phyloP scores from a whole-genome alignment of 768 basidiomycete genomes.

The Chalciporus pseudorubinellus region DNA sequence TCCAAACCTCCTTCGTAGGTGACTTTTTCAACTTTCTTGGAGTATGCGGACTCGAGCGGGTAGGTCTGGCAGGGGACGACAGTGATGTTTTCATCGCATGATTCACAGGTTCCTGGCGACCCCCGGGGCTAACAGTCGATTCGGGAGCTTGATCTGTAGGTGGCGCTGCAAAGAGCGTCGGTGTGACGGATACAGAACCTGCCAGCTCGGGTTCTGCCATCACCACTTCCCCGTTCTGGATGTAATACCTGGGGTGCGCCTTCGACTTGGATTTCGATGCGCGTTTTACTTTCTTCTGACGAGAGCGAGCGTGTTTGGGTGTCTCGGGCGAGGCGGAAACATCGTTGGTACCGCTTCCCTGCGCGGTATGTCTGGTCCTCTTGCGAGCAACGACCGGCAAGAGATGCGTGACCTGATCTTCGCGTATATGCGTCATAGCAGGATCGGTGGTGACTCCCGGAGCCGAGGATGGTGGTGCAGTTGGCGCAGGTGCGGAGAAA shows the following conservation, averaged over 20 bases:
- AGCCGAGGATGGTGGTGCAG: neutral
- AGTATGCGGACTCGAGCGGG: neutral
- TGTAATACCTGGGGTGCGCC: neutral
- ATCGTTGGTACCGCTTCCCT: neutral
- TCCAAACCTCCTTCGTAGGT: neutral
- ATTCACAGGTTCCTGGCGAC: neutral
- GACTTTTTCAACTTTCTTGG: neutral
- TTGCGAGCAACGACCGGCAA: neutral
- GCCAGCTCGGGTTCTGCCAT: neutral
- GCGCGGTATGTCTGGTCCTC: neutral
- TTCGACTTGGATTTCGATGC: neutral
- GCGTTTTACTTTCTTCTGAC: neutral
- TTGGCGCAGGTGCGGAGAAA: neutral
- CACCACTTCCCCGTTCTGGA: conserved; percentile 19
- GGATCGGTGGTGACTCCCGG: neutral
- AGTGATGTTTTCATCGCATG: neutral
- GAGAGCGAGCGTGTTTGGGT: no score
- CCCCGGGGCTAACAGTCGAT: neutral
- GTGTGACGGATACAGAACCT: neutral
- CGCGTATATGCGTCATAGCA: neutral
- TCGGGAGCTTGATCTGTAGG: neutral
- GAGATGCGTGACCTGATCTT: neutral
- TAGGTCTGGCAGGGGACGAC: neutral
- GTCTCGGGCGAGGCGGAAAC: neutral
- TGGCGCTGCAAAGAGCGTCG: neutral